Conservation (phyloP, 1,284 basidiomycete species). For the Leccinum solheimii region DNA sequence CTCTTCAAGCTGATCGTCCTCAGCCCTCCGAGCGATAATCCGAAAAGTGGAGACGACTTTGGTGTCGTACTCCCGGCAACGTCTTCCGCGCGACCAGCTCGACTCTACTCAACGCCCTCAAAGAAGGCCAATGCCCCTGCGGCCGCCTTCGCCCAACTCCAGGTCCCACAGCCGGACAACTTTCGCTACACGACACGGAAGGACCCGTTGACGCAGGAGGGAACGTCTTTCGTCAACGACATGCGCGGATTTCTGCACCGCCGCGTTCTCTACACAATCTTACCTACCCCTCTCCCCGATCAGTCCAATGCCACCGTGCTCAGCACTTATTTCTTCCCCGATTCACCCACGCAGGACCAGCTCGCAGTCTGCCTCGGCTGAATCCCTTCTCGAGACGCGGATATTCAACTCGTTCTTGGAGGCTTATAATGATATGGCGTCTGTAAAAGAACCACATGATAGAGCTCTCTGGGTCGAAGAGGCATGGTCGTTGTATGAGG, state of each 20-base stretch:
- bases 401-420: conserved; percentile 59
- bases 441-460: conserved; percentile 43
- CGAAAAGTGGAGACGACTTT: conserved; percentile 58
- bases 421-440: conserved; percentile 63
- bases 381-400: conserved; percentile 40
- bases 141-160: conserved; percentile 43
- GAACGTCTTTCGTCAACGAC: conserved; percentile 27
- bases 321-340: conserved; percentile 61
- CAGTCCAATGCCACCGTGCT: conserved; percentile 38
- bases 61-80: conserved; percentile 61
- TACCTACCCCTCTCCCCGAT: conserved; percentile 62
- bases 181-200: conserved; percentile 37
- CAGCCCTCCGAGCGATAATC: too few relatives aligned
- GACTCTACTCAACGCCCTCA: conserved; percentile 63
- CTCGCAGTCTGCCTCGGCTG: conserved; percentile 50
- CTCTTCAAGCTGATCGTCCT: too few relatives aligned
- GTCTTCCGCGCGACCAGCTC: conserved; percentile 62
- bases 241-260: conserved; percentile 53
- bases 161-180: conserved; percentile 38
- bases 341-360: conserved; percentile 64
- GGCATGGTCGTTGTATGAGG: conserved; percentile 56
- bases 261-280: conserved; percentile 50
- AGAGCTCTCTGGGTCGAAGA: conserved; percentile 57
- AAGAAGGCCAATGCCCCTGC: conserved; percentile 54
- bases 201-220: conserved; percentile 24